Evolutionary conservation across 2,329 filamentous ascomycete genomes (phyloP), one percentile per base, ranked within the genome.

Genomic region (Aureobasidium sp.): DNA sequence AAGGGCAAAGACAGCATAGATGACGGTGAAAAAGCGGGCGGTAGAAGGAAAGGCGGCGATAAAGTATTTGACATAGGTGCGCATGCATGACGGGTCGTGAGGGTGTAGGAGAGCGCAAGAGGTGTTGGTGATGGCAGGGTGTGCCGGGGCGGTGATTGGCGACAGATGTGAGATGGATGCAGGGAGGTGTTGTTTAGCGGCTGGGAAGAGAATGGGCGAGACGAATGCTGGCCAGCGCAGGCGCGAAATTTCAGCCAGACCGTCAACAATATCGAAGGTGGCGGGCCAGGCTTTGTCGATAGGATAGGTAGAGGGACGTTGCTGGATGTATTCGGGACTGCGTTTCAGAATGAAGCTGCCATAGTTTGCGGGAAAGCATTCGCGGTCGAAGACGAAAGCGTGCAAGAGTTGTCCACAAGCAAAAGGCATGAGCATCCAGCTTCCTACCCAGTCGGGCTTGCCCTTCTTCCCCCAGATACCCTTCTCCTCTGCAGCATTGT

Each of bases 31-130:
- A 77, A 94, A 84, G 64, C 90, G 88, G 7, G 88, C 85, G 31
- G 96, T 78, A 0, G 83, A 80, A 0, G 92, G 91, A 74, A 96
- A 94, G 1, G 90, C 87, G 61, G 85, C 84, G 63, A 96, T 84
- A 84, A 90, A 93, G 76, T 94, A 95, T 64, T 90, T 89, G 49
- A 97, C 78, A 72, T 92, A 95, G 3, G 90, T 95, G 34, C 90
- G 89, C 41, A 88, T 82, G 74, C 93, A 99, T 20, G 90, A 96
- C 1, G 93, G 92, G 69, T 96, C 90, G 20, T 84, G 81, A 0
- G 93, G 92, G 72, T 99, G 93, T 2, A 97, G 84, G 1, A 93
- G 82, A 0, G 93, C 93, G 76, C 94, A 99, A 47, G 91, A 93
- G 22, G 97, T 84, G 29, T 87, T 88, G 11, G 84, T 87, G 72